phyloP scores from a whole-genome alignment of 495 filamentous ascomycete species.

The Penicillium manginii region DNA sequence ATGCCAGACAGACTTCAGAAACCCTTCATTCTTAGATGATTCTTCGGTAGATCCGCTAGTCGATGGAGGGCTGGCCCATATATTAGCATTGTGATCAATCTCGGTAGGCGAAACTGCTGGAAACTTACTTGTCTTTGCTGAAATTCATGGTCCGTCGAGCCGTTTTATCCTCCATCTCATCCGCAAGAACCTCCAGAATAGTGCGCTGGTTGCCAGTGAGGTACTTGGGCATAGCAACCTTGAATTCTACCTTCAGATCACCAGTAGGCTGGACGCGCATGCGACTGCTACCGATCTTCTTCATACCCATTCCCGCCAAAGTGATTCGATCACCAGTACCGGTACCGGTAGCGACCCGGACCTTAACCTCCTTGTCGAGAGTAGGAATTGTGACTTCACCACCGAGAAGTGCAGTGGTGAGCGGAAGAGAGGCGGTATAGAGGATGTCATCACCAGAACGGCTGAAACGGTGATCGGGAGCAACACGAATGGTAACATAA shows the following conservation, averaged over 20 bases:
- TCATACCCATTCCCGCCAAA: conserved; percentile 88
- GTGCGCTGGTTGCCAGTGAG: conserved; percentile 86
- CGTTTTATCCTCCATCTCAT: conserved; percentile 88
- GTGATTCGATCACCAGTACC: conserved; percentile 91
- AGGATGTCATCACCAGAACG: conserved; percentile 85
- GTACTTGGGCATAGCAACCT: conserved; percentile 92
- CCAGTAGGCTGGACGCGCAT: conserved; percentile 59
- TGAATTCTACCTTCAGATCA: conserved; percentile 92
- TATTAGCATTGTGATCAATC: conserved; percentile 17
- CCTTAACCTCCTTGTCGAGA: conserved; percentile 83
- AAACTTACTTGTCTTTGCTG: conserved; percentile 50
- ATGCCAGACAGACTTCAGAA: conserved; percentile 89
- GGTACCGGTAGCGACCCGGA: conserved; percentile 87
- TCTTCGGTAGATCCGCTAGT: conserved; percentile 33
- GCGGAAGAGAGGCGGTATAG: conserved; percentile 86
- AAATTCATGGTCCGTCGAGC: conserved; percentile 91
- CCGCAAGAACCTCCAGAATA: conserved; percentile 90
- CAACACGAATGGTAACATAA: conserved; percentile 82
- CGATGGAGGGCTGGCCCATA: conserved; percentile 16
- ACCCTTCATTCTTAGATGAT: conserved; percentile 74
- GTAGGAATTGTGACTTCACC: conserved; percentile 90
- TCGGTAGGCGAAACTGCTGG: background rate
- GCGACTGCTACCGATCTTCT: conserved; percentile 61
- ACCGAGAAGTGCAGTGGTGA: conserved; percentile 91
- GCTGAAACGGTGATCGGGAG: conserved; percentile 82